These are phyloP conservation scores for Sugiyamaella pinicola DNA, from an alignment of 1,139 yeast species.

Conservation along the genomic window DNA sequence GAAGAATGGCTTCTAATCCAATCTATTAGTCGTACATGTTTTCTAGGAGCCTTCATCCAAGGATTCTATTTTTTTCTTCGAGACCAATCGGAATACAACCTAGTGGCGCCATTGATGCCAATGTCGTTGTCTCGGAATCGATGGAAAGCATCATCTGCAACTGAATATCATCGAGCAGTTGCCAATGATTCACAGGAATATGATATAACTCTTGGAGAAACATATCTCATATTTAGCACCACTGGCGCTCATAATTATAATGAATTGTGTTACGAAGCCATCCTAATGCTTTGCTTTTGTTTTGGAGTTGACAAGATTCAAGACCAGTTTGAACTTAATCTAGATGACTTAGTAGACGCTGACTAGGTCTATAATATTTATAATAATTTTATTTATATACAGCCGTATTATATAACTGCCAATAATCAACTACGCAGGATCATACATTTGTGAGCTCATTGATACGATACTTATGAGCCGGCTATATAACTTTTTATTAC, in stretches of 20 bases:
- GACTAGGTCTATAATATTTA: neutral
- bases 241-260: neutral
- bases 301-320: slow-evolving; percentile 13
- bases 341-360: neutral
- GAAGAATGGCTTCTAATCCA: slow-evolving; percentile 23
- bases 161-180: slow-evolving; percentile 12
- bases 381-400: neutral
- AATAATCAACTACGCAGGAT: too few relatives aligned
- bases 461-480: too few relatives aligned
- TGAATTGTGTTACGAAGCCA: slow-evolving; percentile 13
- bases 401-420: too few relatives aligned
- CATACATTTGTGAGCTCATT: too few relatives aligned
- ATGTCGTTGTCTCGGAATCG: slow-evolving; percentile 9
- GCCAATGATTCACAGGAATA: slow-evolving; percentile 6
- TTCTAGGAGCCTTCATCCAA: slow-evolving; percentile 17
- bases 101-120: slow-evolving; percentile 19
- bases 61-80: slow-evolving; percentile 18
- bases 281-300: slow-evolving; percentile 16
- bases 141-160: slow-evolving; percentile 14
- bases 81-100: slow-evolving; percentile 13
- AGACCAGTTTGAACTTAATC: neutral
- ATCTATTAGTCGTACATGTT: slow-evolving; percentile 22
- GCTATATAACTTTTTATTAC: too few relatives aligned
- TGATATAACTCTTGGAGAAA: slow-evolving; percentile 14
- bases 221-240: neutral